phyloP scores from a whole-genome alignment of 208 protist genomes.

The Kentomonas sorsogonicus region DNA sequence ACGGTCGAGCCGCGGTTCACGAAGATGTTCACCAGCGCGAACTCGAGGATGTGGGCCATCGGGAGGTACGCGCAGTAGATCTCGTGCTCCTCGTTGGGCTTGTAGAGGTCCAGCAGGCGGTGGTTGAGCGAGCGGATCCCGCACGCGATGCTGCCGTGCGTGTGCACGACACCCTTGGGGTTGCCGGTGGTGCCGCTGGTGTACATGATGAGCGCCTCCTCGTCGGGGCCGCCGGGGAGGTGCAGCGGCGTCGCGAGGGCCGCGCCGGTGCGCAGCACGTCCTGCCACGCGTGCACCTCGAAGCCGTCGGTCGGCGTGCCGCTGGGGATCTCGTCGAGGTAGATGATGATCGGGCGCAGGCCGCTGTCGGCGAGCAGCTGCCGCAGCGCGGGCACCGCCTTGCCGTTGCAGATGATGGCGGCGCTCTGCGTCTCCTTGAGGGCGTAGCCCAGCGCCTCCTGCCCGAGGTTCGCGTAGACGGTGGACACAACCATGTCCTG shows the following conservation, averaged over 20 bases:
- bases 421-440: conserved; percentile 34
- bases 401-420: conserved; percentile 62
- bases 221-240: conserved; percentile 30
- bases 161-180: conserved; percentile 88
- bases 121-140: conserved; percentile 22
- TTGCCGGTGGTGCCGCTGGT: conserved; percentile 88
- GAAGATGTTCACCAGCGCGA: conserved; percentile 68
- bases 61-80: conserved; percentile 87
- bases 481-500: conserved; percentile 64
- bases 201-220: conserved; percentile 51
- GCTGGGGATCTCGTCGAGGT: conserved; percentile 35
- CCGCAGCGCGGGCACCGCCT: conserved; percentile 30
- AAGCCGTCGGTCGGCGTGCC: conserved; percentile 20
- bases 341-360: conserved; percentile 30
- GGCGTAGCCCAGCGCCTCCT: conserved; percentile 55
- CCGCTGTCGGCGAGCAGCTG: conserved; percentile 31
- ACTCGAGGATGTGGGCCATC: conserved; percentile 90
- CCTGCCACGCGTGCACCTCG: conserved; percentile 29
- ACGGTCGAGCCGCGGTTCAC: conserved; percentile 58
- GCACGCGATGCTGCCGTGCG: conserved; percentile 52
- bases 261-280: conserved; percentile 40
- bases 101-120: conserved; percentile 15
- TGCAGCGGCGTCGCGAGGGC: conserved; percentile 11
- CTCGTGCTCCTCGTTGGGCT: conserved; percentile 39
- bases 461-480: conserved; percentile 74